Evolutionary conservation across 2,329 filamentous ascomycete genomes (phyloP).

Genomic region (Ascomycota sp.): DNA sequence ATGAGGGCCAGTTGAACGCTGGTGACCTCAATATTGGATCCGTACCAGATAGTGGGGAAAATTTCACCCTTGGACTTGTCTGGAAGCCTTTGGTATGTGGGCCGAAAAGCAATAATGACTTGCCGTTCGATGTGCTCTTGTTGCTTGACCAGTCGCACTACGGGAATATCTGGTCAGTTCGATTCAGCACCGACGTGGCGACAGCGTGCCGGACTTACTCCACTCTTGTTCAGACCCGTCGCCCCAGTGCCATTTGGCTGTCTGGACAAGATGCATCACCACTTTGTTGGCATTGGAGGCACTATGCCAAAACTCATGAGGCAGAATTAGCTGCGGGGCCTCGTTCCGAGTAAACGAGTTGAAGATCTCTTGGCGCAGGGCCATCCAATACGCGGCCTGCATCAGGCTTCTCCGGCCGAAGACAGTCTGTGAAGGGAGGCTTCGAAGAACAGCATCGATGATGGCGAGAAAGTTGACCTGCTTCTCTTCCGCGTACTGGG

Average conservation of each 20-base stretch:
- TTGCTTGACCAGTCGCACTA: slow-evolving; percentile 16
- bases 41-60: slow-evolving; percentile 19
- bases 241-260: slow-evolving; percentile 20
- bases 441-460: slow-evolving; percentile 18
- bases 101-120: slow-evolving; percentile 12
- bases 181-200: not conserved
- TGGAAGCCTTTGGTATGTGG: slow-evolving; percentile 13
- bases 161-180: not conserved
- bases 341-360: slow-evolving; percentile 18
- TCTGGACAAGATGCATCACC: slow-evolving; percentile 19
- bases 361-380: slow-evolving; percentile 19
- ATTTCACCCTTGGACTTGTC: slow-evolving; percentile 17
- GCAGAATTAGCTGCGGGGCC: slow-evolving; percentile 16
- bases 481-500: not conserved
- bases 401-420: slow-evolving; percentile 15
- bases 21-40: slow-evolving; percentile 18
- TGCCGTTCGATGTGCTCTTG: slow-evolving; percentile 14
- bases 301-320: slow-evolving; percentile 12
- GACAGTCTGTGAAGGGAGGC: slow-evolving; percentile 15
- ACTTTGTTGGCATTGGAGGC: slow-evolving; percentile 18
- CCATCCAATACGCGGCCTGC: slow-evolving; percentile 21
- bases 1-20: slow-evolving; percentile 19
- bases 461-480: slow-evolving; percentile 19
- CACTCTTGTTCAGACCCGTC: slow-evolving; percentile 15
- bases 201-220: slow-evolving; percentile 8